Evolutionary conservation across 2,329 filamentous ascomycete genomes (phyloP).

Genomic region (Penicillium sp.): DNA sequence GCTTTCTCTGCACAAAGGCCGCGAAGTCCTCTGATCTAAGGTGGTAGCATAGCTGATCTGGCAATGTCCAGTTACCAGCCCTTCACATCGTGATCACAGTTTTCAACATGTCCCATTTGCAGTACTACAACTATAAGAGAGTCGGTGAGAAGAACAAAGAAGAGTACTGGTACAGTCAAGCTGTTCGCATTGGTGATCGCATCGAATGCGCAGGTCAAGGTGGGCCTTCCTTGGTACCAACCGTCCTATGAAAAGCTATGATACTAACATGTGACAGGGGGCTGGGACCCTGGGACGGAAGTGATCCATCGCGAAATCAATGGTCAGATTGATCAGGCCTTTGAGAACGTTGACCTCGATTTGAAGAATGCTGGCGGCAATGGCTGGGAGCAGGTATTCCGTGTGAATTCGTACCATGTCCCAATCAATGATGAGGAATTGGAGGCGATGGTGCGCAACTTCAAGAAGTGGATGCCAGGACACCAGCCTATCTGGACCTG

Average conservation of each 20-base stretch:
- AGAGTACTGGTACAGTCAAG: constrained; percentile 48
- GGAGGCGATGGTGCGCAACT: constrained; percentile 48
- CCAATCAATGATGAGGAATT: constrained; percentile 44
- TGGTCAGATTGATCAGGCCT: constrained; percentile 55
- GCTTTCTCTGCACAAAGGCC: background rate
- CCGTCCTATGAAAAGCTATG: background rate
- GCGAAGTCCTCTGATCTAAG: background rate
- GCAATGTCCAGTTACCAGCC: background rate
- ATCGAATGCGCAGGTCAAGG: constrained; percentile 46
- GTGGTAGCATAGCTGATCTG: background rate
- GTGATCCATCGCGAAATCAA: constrained; percentile 40
- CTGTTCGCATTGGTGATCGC: constrained; percentile 51
- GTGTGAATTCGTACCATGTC: constrained; percentile 51
- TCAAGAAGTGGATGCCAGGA: constrained; percentile 54
- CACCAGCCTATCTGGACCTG: constrained; percentile 58
- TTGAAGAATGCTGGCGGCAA: constrained; percentile 57
- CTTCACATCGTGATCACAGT: background rate
- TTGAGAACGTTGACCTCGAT: constrained; percentile 57
- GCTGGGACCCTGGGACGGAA: constrained; percentile 34
- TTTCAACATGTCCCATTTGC: constrained; percentile 37
- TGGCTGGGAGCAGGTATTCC: constrained; percentile 51
- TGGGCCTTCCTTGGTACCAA: constrained; percentile 3
- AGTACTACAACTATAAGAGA: constrained; percentile 44
- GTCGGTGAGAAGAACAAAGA: constrained; percentile 39
- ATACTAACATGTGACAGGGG: constrained; percentile 26